Conservation (phyloP, 495 filamentous ascomycete species). For the Penicillium odoratum region DNA sequence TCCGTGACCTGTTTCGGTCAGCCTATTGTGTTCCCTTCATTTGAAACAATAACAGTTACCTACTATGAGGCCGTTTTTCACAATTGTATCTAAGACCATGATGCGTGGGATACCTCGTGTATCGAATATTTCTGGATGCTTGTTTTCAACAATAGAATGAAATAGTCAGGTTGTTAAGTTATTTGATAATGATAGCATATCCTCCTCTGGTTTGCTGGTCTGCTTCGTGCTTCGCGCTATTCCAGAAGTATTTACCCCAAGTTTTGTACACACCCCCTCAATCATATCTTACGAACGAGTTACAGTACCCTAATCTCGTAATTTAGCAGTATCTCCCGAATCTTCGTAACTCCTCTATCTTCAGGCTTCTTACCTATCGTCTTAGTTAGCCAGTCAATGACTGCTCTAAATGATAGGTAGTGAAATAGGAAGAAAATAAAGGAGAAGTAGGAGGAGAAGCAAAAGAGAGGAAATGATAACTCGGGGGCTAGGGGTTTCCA, state of each 20-base stretch:
- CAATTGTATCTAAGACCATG: slow-evolving; percentile 6
- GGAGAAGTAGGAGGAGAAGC: too few species aligned
- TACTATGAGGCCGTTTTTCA: slow-evolving; percentile 10
- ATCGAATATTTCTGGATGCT: background rate
- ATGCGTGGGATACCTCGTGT: background rate
- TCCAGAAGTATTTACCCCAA: slow-evolving; percentile 6
- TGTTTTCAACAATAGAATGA: background rate
- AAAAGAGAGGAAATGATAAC: too few species aligned
- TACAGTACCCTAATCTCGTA: background rate
- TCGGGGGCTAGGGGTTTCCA: too few species aligned
- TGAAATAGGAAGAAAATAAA: too few species aligned
- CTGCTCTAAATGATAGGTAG: too few species aligned
- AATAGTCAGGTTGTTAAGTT: background rate
- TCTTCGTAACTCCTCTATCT: too few species aligned
- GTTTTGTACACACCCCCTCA: background rate
- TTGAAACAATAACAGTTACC: background rate
- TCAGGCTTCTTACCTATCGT: too few species aligned
- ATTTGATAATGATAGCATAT: background rate
- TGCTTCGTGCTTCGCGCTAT: background rate
- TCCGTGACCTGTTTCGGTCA: slow-evolving; percentile 5
- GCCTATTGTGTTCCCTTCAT: background rate
- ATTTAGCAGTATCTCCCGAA: too few species aligned
- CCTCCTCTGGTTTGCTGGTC: background rate
- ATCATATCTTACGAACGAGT: background rate
- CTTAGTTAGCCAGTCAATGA: too few species aligned